Conservation (phyloP, 176 grass and related monocot genomes). For the Oryza coarctata region DNA sequence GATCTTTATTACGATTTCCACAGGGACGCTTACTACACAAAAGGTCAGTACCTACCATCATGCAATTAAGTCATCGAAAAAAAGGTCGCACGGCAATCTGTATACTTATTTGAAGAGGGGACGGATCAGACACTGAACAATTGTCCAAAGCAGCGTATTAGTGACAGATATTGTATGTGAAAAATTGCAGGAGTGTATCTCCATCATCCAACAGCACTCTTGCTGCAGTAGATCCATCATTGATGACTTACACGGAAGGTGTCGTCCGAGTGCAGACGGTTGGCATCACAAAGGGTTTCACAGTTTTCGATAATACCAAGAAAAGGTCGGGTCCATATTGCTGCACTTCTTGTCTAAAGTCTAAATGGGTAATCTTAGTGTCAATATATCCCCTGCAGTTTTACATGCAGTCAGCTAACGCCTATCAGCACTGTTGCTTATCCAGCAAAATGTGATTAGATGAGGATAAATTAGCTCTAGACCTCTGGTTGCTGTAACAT, state of each 20-base stretch:
- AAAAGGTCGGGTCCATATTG: conserved; percentile 46
- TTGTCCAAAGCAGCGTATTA: conserved; percentile 1
- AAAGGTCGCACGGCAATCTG: background rate
- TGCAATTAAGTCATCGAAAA: background rate
- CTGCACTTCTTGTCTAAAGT: background rate
- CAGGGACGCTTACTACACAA: conserved; percentile 59
- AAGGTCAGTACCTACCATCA: conserved; percentile 44
- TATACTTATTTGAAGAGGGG: background rate
- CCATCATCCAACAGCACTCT: conserved; percentile 80
- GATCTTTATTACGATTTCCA: conserved; percentile 83
- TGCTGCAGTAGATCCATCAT: conserved; percentile 76
- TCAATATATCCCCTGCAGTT: background rate
- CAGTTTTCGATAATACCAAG: conserved; percentile 84
- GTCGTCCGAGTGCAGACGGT: conserved; percentile 77
- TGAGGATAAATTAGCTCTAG: too few relatives aligned
- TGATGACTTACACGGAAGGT: conserved; percentile 91
- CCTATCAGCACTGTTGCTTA: too few relatives aligned
- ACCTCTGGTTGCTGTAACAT: background rate
- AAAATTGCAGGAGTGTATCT: conserved; percentile 83
- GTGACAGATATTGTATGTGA: conserved; percentile 26
- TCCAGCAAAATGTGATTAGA: background rate
- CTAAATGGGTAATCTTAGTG: background rate
- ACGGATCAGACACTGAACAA: background rate
- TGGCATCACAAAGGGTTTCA: conserved; percentile 80
- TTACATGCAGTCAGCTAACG: too few relatives aligned